Conservation (phyloP, 2,329 filamentous ascomycete genomes). For the Colletotrichum siamense region DNA sequence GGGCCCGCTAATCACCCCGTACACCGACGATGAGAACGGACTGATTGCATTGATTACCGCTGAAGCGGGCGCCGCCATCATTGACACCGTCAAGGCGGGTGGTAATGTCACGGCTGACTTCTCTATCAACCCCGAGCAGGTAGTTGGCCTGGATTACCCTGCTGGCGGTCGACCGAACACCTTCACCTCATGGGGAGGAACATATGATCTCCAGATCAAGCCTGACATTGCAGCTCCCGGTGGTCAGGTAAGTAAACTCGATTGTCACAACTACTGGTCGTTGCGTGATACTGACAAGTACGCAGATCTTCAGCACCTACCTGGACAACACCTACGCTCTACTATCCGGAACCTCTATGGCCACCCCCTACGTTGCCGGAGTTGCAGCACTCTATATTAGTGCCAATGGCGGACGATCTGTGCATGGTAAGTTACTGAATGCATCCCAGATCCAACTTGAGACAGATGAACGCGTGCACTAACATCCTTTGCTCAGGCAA, state of each 20-base stretch:
- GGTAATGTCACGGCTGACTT: slow-evolving; percentile 35
- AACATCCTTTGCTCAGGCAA: slow-evolving; percentile 27
- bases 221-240: slow-evolving; percentile 49
- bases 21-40: slow-evolving; percentile 8
- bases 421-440: slow-evolving; percentile 27
- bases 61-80: slow-evolving; percentile 29
- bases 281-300: not conserved
- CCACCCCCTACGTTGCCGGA: slow-evolving; percentile 49
- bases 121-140: slow-evolving; percentile 26
- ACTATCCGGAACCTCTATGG: slow-evolving; percentile 55
- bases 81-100: slow-evolving; percentile 28
- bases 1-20: slow-evolving; percentile 18
- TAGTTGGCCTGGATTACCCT: slow-evolving; percentile 26
- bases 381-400: slow-evolving; percentile 41
- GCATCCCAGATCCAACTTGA: not conserved
- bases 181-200: slow-evolving; percentile 49
- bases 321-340: slow-evolving; percentile 38
- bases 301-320: slow-evolving; percentile 43
- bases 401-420: slow-evolving; percentile 32
- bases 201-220: slow-evolving; percentile 46
- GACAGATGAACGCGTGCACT: not conserved
- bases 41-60: slow-evolving; percentile 27
- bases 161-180: slow-evolving; percentile 39
- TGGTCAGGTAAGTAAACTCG: slow-evolving; percentile 29
- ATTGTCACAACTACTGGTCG: not conserved